Evolutionary conservation across 2,329 filamentous ascomycete species (phyloP).

Genomic region (Colletotrichum eremochloae): DNA sequence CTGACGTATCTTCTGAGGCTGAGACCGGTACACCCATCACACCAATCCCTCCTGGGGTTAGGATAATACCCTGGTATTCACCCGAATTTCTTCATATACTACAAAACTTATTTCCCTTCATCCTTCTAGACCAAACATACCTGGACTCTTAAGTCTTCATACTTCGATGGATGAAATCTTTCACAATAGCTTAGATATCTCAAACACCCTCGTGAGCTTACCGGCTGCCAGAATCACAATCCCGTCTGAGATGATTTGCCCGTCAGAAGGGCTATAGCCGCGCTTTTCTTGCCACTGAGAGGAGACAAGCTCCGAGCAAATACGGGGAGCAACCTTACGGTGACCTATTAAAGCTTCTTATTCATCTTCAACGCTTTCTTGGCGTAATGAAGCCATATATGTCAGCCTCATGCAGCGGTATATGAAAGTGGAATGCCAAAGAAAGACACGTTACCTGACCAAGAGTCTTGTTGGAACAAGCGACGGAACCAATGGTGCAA

Average conservation of each 20-base stretch:
- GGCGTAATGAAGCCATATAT: background rate
- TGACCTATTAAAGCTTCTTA: background rate
- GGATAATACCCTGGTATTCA: too few species aligned
- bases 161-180: too few species aligned
- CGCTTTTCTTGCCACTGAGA: slow-evolving; percentile 17
- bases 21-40: too few species aligned
- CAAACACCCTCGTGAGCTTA: background rate
- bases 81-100: too few species aligned
- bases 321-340: background rate
- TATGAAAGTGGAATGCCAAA: too few species aligned
- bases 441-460: slow-evolving; percentile 1
- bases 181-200: too few species aligned
- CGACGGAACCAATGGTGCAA: slow-evolving; percentile 6
- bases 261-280: slow-evolving; percentile 11
- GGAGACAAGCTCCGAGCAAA: slow-evolving; percentile 3
- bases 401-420: background rate
- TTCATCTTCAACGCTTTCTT: background rate
- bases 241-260: slow-evolving; percentile 20
- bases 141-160: too few species aligned
- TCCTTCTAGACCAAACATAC: too few species aligned
- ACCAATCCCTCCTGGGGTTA: too few species aligned
- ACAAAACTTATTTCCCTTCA: too few species aligned
- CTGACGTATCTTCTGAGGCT: too few species aligned
- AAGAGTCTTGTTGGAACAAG: slow-evolving; percentile 29
- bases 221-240: slow-evolving; percentile 23